phyloP scores from a whole-genome alignment of 116 monocot genomes.

The Thalassia testudinum region DNA sequence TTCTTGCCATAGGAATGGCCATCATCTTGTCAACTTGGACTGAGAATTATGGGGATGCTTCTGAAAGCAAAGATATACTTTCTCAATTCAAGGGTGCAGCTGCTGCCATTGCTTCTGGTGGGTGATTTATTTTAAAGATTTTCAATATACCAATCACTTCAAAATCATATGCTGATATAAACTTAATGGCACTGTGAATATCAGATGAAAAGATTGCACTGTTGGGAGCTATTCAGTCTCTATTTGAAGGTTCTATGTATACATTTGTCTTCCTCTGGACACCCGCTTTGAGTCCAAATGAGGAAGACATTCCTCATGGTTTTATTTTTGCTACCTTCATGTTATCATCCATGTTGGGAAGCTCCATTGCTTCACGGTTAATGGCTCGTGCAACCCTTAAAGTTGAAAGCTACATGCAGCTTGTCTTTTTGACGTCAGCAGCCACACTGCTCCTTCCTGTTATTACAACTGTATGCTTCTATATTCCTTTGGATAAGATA shows the following conservation, averaged over 20 bases:
- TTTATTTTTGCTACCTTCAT: slow-evolving; percentile 99
- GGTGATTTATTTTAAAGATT: slow-evolving; percentile 5
- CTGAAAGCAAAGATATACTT: slow-evolving; percentile 72
- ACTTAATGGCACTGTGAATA: neutral
- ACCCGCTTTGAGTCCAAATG: slow-evolving; percentile 94
- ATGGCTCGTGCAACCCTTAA: slow-evolving; percentile 51
- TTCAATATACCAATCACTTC: neutral
- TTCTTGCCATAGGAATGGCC: slow-evolving; percentile 92
- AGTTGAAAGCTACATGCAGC: slow-evolving; percentile 98
- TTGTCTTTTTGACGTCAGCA: slow-evolving; percentile 64
- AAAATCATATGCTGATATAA: neutral
- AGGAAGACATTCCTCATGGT: slow-evolving; percentile 89
- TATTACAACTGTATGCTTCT: slow-evolving; percentile 42
- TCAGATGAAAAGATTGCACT: slow-evolving; percentile 96
- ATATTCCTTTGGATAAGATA: neutral
- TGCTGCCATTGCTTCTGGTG: slow-evolving; percentile 89
- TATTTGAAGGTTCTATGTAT: slow-evolving; percentile 98
- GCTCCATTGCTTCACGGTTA: slow-evolving; percentile 81
- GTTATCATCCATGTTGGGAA: slow-evolving; percentile 97
- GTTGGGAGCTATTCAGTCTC: slow-evolving; percentile 94
- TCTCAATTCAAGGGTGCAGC: slow-evolving; percentile 85
- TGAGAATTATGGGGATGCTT: slow-evolving; percentile 95
- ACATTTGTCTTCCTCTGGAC: slow-evolving; percentile 98
- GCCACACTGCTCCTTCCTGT: slow-evolving; percentile 80
- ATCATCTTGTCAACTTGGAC: slow-evolving; percentile 86